Evolutionary conservation across 352 stramenopile species (phyloP), one percentile per base, ranked within the genome.

Genomic region (Phytophthora quininea): DNA sequence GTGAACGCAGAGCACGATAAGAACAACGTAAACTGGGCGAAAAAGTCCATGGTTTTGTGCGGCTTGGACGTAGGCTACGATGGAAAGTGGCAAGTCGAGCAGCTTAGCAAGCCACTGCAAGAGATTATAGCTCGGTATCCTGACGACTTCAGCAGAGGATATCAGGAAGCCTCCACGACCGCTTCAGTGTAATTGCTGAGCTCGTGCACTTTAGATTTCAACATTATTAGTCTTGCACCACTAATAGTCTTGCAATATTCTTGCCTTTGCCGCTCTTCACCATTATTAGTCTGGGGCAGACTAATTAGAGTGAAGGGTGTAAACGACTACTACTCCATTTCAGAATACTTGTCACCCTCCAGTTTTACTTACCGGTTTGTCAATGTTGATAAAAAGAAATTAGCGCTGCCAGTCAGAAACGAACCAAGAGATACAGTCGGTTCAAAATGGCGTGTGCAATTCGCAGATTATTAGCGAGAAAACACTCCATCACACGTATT

Each of bases 1-100:
- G 48, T 54, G 11, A 43, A 54, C 4, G 10, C 14, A 4, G 48
- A 32, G 30, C 29, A 15, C 12, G 48, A 43, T 11, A 54, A 54
- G 30, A 54, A 54, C 14, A 31, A 10, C 3, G 4, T 3, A 2
- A 54, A 54, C 49, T 54, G 49, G 49, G 29, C 31, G 3, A 54
- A 54, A 31, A 54, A 54, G 49, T 54, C 31, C 11, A 54, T 54
- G 49, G 3, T 54, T 0, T 31, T 54, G 11, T 54, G 11, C 31
- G 49, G 29, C 1, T 43, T 54, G 31, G 49, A 54, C 29, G 49
- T 31, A 8, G 49, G 49, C 35, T 11, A 10, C 35, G 35, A 40
- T 10, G 35, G 35, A 11, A 40, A 40, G 35, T 40, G 35, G 35
- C 5, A 40, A 5, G 35, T 40, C 5, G 5, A 40, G 35, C 35